These are phyloP conservation scores for Cicer chorassanicum DNA, from an alignment of 306 rosid species.

Conservation along the genomic window DNA sequence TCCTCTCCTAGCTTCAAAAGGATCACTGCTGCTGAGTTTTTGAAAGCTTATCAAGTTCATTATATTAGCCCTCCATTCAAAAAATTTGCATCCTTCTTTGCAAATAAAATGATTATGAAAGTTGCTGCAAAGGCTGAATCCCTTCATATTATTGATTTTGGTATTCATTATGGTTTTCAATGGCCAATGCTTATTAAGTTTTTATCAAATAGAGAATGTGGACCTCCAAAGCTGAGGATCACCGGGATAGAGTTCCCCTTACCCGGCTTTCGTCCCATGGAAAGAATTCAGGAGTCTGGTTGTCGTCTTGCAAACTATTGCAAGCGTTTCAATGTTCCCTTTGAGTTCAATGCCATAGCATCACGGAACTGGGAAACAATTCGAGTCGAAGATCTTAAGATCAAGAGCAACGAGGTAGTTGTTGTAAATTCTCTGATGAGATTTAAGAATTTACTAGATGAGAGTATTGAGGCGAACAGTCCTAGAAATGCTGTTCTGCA, in stretches of 20 bases:
- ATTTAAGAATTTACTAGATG: slow-evolving; percentile 65
- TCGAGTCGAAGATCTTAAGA: slow-evolving; percentile 58
- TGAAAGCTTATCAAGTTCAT: slow-evolving; percentile 59
- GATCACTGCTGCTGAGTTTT: slow-evolving; percentile 56
- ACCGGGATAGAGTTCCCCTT: slow-evolving; percentile 81
- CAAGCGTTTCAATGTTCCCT: slow-evolving; percentile 69
- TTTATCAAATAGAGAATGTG: slow-evolving; percentile 63
- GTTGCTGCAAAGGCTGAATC: slow-evolving; percentile 58
- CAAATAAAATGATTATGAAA: slow-evolving; percentile 55
- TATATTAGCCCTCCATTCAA: slow-evolving; percentile 56
- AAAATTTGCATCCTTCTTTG: slow-evolving; percentile 55
- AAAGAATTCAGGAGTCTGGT: slow-evolving; percentile 70
- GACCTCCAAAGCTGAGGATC: slow-evolving; percentile 81
- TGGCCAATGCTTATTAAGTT: slow-evolving; percentile 75
- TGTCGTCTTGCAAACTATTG: slow-evolving; percentile 71
- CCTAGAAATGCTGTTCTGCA: slow-evolving; percentile 67
- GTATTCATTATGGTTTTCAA: slow-evolving; percentile 81
- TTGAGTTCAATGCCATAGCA: slow-evolving; percentile 62
- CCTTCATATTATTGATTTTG: slow-evolving; percentile 80
- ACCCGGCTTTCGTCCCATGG: slow-evolving; percentile 72
- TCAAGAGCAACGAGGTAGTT: slow-evolving; percentile 54
- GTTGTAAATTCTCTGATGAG: slow-evolving; percentile 62
- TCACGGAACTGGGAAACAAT: slow-evolving; percentile 71
- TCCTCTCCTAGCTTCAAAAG: slow-evolving; percentile 43
- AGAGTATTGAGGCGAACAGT: slow-evolving; percentile 59